These are phyloP conservation scores for Eutypella sp. DNA, from an alignment of 2,329 filamentous ascomycete species.

Conservation along the genomic window DNA sequence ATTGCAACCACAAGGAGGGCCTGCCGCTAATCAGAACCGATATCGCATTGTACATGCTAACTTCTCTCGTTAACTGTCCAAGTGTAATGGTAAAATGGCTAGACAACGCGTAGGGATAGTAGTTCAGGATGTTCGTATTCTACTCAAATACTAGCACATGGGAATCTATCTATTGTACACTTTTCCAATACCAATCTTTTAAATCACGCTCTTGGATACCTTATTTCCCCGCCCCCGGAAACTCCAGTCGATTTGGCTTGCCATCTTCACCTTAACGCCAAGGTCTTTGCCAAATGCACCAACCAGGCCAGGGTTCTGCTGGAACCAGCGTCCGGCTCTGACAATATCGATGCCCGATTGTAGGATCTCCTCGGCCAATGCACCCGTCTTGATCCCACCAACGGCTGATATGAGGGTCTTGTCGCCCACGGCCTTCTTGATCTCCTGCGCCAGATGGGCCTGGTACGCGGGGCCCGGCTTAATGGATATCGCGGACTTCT, in stretches of 20 bases:
- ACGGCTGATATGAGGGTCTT: slow-evolving; percentile 52
- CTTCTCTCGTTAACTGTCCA: too few relatives aligned
- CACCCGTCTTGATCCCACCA: slow-evolving; percentile 42
- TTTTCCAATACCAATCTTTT: too few relatives aligned
- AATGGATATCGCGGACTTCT: slow-evolving; percentile 40
- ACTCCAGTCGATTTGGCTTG: slow-evolving; percentile 52
- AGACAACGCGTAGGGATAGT: too few relatives aligned
- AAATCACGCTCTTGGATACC: too few relatives aligned
- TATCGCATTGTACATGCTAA: too few relatives aligned
- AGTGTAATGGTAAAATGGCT: too few relatives aligned
- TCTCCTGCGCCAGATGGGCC: slow-evolving; percentile 56
- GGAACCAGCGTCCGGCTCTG: slow-evolving; percentile 48
- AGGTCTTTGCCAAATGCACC: slow-evolving; percentile 53
- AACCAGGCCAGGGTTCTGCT: slow-evolving; percentile 54
- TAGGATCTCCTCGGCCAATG: slow-evolving; percentile 44
- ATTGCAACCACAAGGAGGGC: too few relatives aligned
- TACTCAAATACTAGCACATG: too few relatives aligned
- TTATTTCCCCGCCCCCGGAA: slow-evolving; percentile 38
- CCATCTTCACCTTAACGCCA: slow-evolving; percentile 38
- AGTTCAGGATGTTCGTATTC: too few relatives aligned
- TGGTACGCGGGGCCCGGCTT: slow-evolving; percentile 58
- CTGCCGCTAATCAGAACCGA: too few relatives aligned
- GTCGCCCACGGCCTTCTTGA: slow-evolving; percentile 63
- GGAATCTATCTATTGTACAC: too few relatives aligned
- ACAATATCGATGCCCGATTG: slow-evolving; percentile 41